Conservation (phyloP, 1,284 basidiomycete species). For the Flammula alnicola region DNA sequence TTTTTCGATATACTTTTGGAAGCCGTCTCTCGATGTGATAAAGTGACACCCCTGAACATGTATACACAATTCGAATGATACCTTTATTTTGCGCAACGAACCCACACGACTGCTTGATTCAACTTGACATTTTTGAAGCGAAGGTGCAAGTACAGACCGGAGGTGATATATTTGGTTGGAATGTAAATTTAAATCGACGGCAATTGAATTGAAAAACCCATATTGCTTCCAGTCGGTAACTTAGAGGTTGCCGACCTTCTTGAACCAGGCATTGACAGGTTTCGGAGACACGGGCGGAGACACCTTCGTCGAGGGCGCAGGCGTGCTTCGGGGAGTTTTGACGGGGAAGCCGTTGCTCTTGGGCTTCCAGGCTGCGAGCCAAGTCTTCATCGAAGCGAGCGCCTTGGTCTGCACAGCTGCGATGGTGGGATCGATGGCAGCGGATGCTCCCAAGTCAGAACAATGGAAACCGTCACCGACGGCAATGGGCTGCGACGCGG, state of each 20-base stretch:
- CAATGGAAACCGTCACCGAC: conserved; percentile 68
- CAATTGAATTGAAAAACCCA: neutral
- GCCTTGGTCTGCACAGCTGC: no score
- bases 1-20: conserved; percentile 73
- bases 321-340: conserved; percentile 18
- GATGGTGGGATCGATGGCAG: conserved; percentile 53
- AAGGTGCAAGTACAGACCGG: no score
- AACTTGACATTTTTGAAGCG: no score
- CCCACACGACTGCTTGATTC: no score
- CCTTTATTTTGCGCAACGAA: no score
- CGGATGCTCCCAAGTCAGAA: conserved; percentile 56
- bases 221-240: neutral
- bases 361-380: conserved; percentile 54
- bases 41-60: conserved; percentile 57
- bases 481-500: conserved; percentile 56
- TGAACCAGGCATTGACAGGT: conserved; percentile 40
- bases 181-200: neutral
- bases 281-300: conserved; percentile 20
- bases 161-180: no score
- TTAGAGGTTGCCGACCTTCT: conserved; percentile 16
- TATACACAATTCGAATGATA: neutral
- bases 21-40: conserved; percentile 62
- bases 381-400: conserved; percentile 43
- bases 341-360: conserved; percentile 10
- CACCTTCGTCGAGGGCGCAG: conserved; percentile 12